Conservation (phyloP, 2,329 filamentous ascomycete genomes). For the Lachnellula cervina region DNA sequence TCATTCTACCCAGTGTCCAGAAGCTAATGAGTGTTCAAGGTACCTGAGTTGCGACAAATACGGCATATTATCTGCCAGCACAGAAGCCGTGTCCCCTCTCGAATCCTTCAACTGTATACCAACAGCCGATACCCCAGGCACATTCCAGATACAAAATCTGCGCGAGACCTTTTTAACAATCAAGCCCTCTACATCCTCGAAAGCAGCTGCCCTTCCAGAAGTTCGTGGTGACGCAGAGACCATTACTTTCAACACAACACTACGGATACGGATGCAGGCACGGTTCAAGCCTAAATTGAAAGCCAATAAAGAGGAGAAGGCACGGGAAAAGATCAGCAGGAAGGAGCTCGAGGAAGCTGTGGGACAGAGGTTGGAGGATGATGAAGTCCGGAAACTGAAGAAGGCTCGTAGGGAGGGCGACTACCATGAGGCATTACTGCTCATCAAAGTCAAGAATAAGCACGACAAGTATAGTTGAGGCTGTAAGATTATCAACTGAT, state of each 20-base stretch:
- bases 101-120: constrained; percentile 73
- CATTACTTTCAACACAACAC: constrained; percentile 63
- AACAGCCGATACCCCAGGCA: constrained; percentile 60
- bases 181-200: constrained; percentile 46
- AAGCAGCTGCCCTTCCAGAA: constrained; percentile 50
- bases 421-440: constrained; percentile 80
- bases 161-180: constrained; percentile 66
- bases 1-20: background rate
- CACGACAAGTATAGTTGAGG: constrained; percentile 73
- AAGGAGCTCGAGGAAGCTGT: constrained; percentile 79
- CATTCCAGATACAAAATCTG: constrained; percentile 70
- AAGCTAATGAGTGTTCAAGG: constrained; percentile 38
- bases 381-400: constrained; percentile 81
- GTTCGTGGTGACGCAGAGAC: constrained; percentile 71
- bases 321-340: constrained; percentile 76
- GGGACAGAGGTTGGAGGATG: constrained; percentile 71
- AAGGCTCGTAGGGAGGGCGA: constrained; percentile 78
- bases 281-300: constrained; percentile 83
- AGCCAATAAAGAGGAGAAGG: constrained; percentile 76
- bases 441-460: constrained; percentile 87
- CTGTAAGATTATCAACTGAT: background rate
- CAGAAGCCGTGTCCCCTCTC: constrained; percentile 76
- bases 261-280: constrained; percentile 90
- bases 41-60: constrained; percentile 84
- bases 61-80: constrained; percentile 69